Conservation (phyloP, 78 protist genomes). For the Chrysochromulina tobinii region DNA sequence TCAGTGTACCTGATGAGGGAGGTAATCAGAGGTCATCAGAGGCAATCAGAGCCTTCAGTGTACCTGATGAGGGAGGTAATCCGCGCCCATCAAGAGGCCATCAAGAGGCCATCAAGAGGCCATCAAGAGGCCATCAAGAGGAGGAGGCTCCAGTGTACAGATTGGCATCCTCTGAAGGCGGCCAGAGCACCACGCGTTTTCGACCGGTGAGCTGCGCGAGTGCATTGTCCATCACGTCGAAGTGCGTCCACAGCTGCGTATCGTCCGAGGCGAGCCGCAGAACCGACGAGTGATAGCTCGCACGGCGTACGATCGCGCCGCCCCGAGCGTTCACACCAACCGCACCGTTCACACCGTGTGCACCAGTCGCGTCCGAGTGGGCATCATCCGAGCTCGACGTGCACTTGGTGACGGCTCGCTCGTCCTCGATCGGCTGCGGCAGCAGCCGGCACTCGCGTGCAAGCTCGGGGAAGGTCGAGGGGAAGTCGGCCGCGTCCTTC, state of each 20-base stretch:
- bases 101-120: too few relatives aligned
- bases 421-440: not conserved
- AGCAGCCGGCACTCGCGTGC: not conserved
- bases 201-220: slow-evolving; percentile 23
- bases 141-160: slow-evolving; percentile 15
- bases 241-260: slow-evolving; percentile 50
- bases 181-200: slow-evolving; percentile 35
- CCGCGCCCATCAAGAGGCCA: too few relatives aligned
- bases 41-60: too few relatives aligned
- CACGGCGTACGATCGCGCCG: too few relatives aligned
- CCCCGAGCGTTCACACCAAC: too few relatives aligned
- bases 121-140: too few relatives aligned
- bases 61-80: too few relatives aligned
- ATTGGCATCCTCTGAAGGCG: not conserved
- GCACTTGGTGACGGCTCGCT: not conserved
- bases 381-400: too few relatives aligned
- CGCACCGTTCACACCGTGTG: too few relatives aligned
- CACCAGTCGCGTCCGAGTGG: too few relatives aligned
- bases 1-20: not conserved
- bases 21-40: too few relatives aligned
- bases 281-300: not conserved
- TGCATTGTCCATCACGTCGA: slow-evolving; percentile 36
- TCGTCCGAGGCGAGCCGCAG: slow-evolving; percentile 37
- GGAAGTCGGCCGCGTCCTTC: slow-evolving; percentile 10
- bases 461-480: not conserved